phyloP scores from a whole-genome alignment of 2,329 filamentous ascomycete genomes.

The Acephala macrosclerotiorum region DNA sequence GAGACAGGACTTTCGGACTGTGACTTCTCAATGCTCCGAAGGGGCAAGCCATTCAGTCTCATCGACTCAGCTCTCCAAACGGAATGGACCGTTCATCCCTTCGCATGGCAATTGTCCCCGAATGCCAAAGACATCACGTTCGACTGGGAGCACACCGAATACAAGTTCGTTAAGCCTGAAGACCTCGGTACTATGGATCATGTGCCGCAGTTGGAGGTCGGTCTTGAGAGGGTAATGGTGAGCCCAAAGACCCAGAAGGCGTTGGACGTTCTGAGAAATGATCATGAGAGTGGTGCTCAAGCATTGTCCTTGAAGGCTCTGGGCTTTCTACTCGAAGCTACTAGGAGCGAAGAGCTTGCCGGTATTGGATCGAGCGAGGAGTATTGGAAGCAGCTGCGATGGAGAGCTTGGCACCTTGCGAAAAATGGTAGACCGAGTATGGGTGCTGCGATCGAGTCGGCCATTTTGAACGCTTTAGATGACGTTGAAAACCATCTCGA shows the following conservation, averaged over 20 bases:
- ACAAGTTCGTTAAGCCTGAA: conserved; percentile 57
- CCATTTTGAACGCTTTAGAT: conserved; percentile 46
- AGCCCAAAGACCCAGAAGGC: conserved; percentile 54
- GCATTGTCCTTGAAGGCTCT: conserved; percentile 64
- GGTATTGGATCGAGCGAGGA: conserved; percentile 41
- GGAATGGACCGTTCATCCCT: conserved; percentile 69
- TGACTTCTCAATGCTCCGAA: conserved; percentile 33
- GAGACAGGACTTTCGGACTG: conserved; percentile 62
- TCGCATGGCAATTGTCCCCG: conserved; percentile 61
- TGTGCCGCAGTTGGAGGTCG: conserved; percentile 65
- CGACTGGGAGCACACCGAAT: conserved; percentile 71
- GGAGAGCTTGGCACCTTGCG: conserved; percentile 68
- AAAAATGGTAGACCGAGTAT: conserved; percentile 73
- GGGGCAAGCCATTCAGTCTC: conserved; percentile 66
- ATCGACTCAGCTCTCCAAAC: conserved; percentile 58
- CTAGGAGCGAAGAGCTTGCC: conserved; percentile 43
- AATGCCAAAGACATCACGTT: conserved; percentile 54
- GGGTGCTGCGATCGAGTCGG: conserved; percentile 64
- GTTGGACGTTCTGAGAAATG: conserved; percentile 57
- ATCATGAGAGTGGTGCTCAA: conserved; percentile 66
- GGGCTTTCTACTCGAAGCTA: conserved; percentile 54
- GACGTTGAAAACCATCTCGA: neutral
- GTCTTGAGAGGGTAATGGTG: conserved; percentile 61
- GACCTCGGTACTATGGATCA: conserved; percentile 55
- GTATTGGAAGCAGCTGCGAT: conserved; percentile 64